Percentiles rank a stretch among this genome's conserved stretches.
These are phyloP conservation scores for Ogataea parapolymorpha DNA, from an alignment of 805 yeast species.

Conservation along the genomic window DNA sequence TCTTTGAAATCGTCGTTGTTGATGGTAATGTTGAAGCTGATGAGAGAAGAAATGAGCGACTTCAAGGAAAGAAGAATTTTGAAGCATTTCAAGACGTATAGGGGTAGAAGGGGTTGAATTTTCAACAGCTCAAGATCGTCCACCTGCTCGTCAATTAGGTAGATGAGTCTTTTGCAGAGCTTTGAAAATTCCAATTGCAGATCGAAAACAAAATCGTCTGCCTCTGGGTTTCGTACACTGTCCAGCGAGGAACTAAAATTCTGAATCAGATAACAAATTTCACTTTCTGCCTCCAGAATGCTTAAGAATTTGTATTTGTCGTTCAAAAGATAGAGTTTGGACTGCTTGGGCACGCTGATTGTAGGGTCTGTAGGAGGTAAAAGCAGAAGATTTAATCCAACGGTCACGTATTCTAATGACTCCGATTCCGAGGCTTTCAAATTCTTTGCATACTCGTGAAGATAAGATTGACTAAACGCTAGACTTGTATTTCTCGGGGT, in stretches of 20 bases:
- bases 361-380: slow-evolving; percentile 18
- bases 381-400: slow-evolving; percentile 26
- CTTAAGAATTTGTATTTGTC: slow-evolving; percentile 27
- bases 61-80: slow-evolving; percentile 21
- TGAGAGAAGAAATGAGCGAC: slow-evolving; percentile 20
- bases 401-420: slow-evolving; percentile 21
- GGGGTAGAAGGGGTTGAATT: slow-evolving; percentile 27
- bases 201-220: slow-evolving; percentile 29
- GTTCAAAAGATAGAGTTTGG: slow-evolving; percentile 14
- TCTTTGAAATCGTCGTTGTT: slow-evolving; percentile 23
- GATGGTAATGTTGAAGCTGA: slow-evolving; percentile 22
- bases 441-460: slow-evolving; percentile 14
- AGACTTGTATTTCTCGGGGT: slow-evolving; percentile 28
- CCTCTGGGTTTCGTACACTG: slow-evolving; percentile 12
- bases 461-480: slow-evolving; percentile 19
- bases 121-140: slow-evolving; percentile 28
- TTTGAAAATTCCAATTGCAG: slow-evolving; percentile 31
- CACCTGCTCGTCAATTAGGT: slow-evolving; percentile 30
- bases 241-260: slow-evolving; percentile 5
- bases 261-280: slow-evolving; percentile 17
- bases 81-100: slow-evolving; percentile 26
- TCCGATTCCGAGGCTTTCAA: slow-evolving; percentile 13
- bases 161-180: slow-evolving; percentile 25
- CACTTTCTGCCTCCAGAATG: slow-evolving; percentile 25
- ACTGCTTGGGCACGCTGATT: slow-evolving; percentile 13